Evolutionary conservation across 768 basidiomycete species (phyloP).

Genomic region (Amanita rubescens): DNA sequence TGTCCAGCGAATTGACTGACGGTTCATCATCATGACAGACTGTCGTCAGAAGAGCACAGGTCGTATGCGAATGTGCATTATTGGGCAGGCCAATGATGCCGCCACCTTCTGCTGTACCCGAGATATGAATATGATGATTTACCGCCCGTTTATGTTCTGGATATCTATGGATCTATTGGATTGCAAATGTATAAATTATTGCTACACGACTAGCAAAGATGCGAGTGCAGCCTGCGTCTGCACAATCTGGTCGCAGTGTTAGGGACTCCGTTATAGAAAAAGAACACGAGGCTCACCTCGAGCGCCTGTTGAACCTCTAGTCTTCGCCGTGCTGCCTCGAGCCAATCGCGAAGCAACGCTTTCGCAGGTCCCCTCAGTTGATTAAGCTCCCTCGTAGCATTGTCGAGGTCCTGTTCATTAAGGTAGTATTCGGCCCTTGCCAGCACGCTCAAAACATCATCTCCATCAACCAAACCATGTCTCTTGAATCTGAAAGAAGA

Average conservation of each 20-base stretch:
- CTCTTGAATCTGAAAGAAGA: conserved; percentile 74
- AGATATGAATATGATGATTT: conserved; percentile 4
- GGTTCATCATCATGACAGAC: conserved; percentile 30
- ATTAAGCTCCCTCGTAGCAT: conserved; percentile 86
- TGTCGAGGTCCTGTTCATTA: conserved; percentile 88
- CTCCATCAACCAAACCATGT: conserved; percentile 70
- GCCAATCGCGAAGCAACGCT: conserved; percentile 75
- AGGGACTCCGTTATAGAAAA: conserved; percentile 1
- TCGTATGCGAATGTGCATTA: conserved; percentile 80
- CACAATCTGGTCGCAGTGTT: conserved; percentile 47
- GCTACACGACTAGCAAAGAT: conserved; percentile 68
- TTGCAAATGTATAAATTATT: conserved; percentile 18
- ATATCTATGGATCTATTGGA: conserved; percentile 15
- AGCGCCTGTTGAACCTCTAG: conserved; percentile 90
- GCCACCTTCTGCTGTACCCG: conserved; percentile 1
- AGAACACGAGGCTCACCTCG: conserved; percentile 43
- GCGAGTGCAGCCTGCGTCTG: conserved; percentile 80
- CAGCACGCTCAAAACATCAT: conserved; percentile 81
- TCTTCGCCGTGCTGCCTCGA: conserved; percentile 79
- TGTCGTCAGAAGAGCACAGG: conserved; percentile 78
- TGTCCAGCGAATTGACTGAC: conserved; percentile 6
- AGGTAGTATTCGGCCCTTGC: conserved; percentile 85
- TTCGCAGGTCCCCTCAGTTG: conserved; percentile 80
- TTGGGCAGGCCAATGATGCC: conserved; percentile 15
- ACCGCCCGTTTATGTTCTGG: conserved; percentile 5